phyloP scores from a whole-genome alignment of 2,329 filamentous ascomycete species.

The Fusarium pseudonygamai region DNA sequence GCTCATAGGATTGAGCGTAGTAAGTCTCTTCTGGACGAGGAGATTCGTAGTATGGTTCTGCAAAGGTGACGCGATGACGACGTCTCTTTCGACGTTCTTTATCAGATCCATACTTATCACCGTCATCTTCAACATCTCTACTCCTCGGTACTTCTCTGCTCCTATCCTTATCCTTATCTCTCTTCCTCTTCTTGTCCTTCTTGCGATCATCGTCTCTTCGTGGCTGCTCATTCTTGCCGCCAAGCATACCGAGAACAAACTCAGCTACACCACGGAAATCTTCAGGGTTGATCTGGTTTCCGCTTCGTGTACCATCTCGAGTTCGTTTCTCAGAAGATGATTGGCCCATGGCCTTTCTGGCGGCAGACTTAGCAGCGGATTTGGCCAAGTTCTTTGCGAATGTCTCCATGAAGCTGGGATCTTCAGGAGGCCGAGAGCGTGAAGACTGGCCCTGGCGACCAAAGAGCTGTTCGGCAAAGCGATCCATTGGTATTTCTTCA shows the following conservation, averaged over 20 bases:
- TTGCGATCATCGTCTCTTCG: constrained; percentile 15
- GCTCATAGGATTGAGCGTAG: constrained; percentile 20
- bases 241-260: constrained; percentile 39
- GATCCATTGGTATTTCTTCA: constrained; percentile 28
- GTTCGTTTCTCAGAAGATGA: constrained; percentile 16
- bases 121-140: constrained; percentile 14
- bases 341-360: constrained; percentile 36
- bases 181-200: constrained; percentile 30
- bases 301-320: constrained; percentile 14
- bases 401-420: constrained; percentile 36
- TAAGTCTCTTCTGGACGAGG: constrained; percentile 20
- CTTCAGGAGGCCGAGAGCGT: constrained; percentile 18
- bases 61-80: constrained; percentile 37
- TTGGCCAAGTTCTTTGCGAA: constrained; percentile 39
- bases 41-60: constrained; percentile 33
- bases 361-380: constrained; percentile 40
- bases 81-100: constrained; percentile 33
- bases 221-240: constrained; percentile 16
- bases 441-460: constrained; percentile 27
- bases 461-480: constrained; percentile 39
- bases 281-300: constrained; percentile 31
- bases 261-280: constrained; percentile 38
- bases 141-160: constrained; percentile 18
- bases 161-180: constrained; percentile 21
- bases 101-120: constrained; percentile 27